phyloP scores from a whole-genome alignment of 2,329 filamentous ascomycete genomes.

The Fusarium robinianum region DNA sequence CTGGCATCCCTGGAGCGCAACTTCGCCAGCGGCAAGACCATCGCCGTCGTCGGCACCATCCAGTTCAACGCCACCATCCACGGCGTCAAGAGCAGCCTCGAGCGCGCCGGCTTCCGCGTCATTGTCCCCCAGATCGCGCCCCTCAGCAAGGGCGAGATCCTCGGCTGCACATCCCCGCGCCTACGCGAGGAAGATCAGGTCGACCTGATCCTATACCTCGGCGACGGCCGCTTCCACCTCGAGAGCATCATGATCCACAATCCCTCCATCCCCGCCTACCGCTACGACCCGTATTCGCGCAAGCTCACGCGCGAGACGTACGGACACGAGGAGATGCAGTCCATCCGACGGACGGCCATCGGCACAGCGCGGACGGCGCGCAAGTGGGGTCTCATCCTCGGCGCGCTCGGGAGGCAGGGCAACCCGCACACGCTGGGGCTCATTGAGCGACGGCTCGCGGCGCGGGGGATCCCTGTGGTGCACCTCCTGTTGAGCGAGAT shows the following conservation, averaged over 20 bases:
- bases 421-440: slow-evolving; percentile 90
- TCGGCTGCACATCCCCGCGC: slow-evolving; percentile 92
- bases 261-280: slow-evolving; percentile 84
- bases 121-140: slow-evolving; percentile 92
- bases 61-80: slow-evolving; percentile 99
- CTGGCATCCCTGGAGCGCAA: slow-evolving; percentile 86
- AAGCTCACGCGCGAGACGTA: slow-evolving; percentile 91
- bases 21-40: slow-evolving; percentile 80
- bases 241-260: slow-evolving; percentile 99
- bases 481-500: slow-evolving; percentile 92
- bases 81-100: slow-evolving; percentile 75
- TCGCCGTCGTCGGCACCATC: slow-evolving; percentile 94
- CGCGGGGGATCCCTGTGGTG: slow-evolving; percentile 76
- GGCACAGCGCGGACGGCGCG: slow-evolving; percentile 72
- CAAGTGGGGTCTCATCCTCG: slow-evolving; percentile 95
- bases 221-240: slow-evolving; percentile 92
- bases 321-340: slow-evolving; percentile 88
- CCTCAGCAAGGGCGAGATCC: slow-evolving; percentile 90
- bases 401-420: slow-evolving; percentile 88
- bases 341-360: slow-evolving; percentile 77
- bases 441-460: slow-evolving; percentile 77
- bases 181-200: slow-evolving; percentile 63
- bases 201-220: slow-evolving; percentile 84
- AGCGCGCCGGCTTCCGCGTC: slow-evolving; percentile 82
- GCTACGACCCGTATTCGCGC: slow-evolving; percentile 95